Conservation (phyloP, 495 filamentous ascomycete species). For the Physcia stellaris region DNA sequence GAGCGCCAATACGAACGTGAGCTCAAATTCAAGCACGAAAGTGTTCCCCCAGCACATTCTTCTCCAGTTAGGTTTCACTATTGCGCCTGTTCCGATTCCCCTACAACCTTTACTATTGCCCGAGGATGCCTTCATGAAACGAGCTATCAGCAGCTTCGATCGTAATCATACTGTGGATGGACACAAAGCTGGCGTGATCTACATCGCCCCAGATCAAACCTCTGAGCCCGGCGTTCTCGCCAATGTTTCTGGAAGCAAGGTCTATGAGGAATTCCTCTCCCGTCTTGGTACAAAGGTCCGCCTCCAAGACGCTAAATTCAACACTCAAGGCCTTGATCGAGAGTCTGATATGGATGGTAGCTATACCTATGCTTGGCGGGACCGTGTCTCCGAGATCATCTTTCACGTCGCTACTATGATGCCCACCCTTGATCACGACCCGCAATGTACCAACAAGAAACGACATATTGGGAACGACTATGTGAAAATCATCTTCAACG, state of each 20-base stretch:
- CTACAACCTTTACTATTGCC: slow-evolving; percentile 66
- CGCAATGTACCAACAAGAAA: slow-evolving; percentile 72
- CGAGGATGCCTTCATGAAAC: slow-evolving; percentile 64
- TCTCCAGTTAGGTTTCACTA: slow-evolving; percentile 50
- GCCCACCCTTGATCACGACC: slow-evolving; percentile 71
- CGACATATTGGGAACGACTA: slow-evolving; percentile 94
- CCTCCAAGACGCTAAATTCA: slow-evolving; percentile 72
- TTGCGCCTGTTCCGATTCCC: slow-evolving; percentile 55
- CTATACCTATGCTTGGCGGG: slow-evolving; percentile 82
- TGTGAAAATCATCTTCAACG: slow-evolving; percentile 96
- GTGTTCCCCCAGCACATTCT: slow-evolving; percentile 74
- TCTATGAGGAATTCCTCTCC: slow-evolving; percentile 73
- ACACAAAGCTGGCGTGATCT: slow-evolving; percentile 90
- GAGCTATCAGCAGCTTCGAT: slow-evolving; percentile 71
- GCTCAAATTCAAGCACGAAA: slow-evolving; percentile 28
- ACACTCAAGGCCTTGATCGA: slow-evolving; percentile 84
- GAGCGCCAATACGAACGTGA: slow-evolving; percentile 27
- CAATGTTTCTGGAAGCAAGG: slow-evolving; percentile 67
- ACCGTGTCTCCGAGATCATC: slow-evolving; percentile 85
- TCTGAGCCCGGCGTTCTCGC: slow-evolving; percentile 69
- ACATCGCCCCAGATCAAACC: slow-evolving; percentile 72
- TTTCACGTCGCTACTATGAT: slow-evolving; percentile 96
- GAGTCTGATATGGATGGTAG: slow-evolving; percentile 64
- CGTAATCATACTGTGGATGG: slow-evolving; percentile 82
- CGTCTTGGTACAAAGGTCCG: slow-evolving; percentile 67